Evolutionary conservation across 2,329 filamentous ascomycete genomes (phyloP).

Genomic region (Exophiala dermatitidis): DNA sequence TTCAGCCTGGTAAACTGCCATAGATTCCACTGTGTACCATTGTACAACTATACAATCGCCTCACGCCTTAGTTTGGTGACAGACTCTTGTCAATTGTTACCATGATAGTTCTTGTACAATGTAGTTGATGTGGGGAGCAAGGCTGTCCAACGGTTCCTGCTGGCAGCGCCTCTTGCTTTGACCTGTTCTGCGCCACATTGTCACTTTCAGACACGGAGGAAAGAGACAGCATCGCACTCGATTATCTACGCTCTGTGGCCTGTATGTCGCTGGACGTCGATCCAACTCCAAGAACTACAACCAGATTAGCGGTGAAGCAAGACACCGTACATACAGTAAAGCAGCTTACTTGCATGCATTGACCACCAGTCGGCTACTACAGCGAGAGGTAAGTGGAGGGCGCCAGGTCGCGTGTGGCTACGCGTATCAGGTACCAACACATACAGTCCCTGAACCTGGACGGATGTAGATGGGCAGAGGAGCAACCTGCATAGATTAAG

Average conservation of each 20-base stretch:
- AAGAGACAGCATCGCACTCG: too few relatives aligned
- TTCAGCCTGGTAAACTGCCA: too few relatives aligned
- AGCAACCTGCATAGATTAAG: too few relatives aligned
- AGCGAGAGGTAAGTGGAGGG: background rate
- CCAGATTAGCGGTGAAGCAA: slow-evolving; percentile 14
- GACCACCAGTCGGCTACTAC: slow-evolving; percentile 6
- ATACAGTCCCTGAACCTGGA: too few relatives aligned
- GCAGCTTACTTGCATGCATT: slow-evolving; percentile 3
- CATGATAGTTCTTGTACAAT: too few relatives aligned
- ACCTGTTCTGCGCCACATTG: slow-evolving; percentile 12
- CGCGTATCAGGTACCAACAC: background rate
- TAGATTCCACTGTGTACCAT: too few relatives aligned
- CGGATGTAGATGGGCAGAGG: too few relatives aligned
- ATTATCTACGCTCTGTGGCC: too few relatives aligned
- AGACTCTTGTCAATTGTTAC: background rate
- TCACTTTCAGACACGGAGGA: background rate
- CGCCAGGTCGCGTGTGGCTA: slow-evolving; percentile 4
- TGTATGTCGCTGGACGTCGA: background rate
- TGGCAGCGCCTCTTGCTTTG: slow-evolving; percentile 3
- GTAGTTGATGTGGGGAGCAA: background rate
- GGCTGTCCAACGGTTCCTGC: slow-evolving; percentile 1
- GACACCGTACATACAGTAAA: background rate
- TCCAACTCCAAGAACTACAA: background rate
- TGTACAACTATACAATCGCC: too few relatives aligned
- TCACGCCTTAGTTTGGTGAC: background rate